Evolutionary conservation across 2,329 filamentous ascomycete species (phyloP), one percentile per base, ranked within the genome.

Genomic region (Cladosporium sp.): DNA sequence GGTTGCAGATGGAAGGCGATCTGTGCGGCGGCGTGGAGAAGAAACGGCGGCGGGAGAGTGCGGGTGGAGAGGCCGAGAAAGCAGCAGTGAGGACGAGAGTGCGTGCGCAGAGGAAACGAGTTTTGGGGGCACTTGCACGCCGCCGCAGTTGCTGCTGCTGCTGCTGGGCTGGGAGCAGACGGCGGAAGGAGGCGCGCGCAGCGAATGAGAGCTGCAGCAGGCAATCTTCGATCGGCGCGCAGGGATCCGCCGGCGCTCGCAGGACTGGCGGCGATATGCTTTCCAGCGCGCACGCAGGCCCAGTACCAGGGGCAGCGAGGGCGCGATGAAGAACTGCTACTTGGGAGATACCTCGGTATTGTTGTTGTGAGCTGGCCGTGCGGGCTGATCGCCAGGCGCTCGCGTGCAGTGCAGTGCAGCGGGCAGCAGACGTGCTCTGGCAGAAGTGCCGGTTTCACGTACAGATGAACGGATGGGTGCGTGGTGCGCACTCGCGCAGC

Each of bases 11-110:
- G 38, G 14, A 12, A 55, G 25, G 34, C 42, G 54, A 56, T 56
- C 54, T 56, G 54, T 49, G 54, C 54, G 30, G 54, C 40, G 40
- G 25, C 54, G 54, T 56, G 54, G 54, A 56, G 54, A 56, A 56
- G 54, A 56, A 56, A 56, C 42, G 54, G 40, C 54, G 39, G 39
- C 51, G 51, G 51, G 51, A 55, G 28, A 28, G 28, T 20, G 51
- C 52, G 42, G 40, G 51, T 36, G 51, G 28, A 55, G 52, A 38
- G 39, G 36, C 43, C 43, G 51, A 43, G n/a, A 51, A 34, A 47
- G n/a, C n/a, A n/a, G n/a, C n/a, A n/a, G 22, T 47, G 43, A 47
- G 43, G 43, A 47, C 43, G 22, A 47, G 30, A 5, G 28, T 30
- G 28, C 30, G 37, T 12, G 37, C 37, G 37, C 3, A 17, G 36